These are phyloP conservation scores for Salvia sclarea DNA, from an alignment of 305 asterid species.

Conservation along the genomic window DNA sequence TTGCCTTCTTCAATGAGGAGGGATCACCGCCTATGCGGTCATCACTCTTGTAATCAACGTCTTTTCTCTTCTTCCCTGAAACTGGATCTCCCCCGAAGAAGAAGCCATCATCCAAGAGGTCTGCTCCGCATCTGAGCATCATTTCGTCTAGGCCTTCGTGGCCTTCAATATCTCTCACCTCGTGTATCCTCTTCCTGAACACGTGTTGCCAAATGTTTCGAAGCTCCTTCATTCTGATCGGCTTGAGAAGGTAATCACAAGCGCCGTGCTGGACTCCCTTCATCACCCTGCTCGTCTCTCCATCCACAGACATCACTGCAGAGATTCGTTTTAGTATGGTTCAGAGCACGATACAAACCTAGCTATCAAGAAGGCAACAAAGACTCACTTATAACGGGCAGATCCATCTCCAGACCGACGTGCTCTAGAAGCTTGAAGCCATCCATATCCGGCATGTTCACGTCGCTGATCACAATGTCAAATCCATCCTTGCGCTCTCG, in stretches of 20 bases:
- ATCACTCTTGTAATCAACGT: slow-evolving; percentile 53
- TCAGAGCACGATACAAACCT: not conserved
- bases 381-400: slow-evolving; percentile 83
- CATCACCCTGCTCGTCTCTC: slow-evolving; percentile 96
- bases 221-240: slow-evolving; percentile 92
- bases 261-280: slow-evolving; percentile 97
- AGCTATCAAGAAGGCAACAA: not conserved
- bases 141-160: slow-evolving; percentile 66
- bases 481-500: slow-evolving; percentile 82
- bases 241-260: slow-evolving; percentile 92
- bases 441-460: slow-evolving; percentile 98
- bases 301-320: slow-evolving; percentile 98
- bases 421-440: slow-evolving; percentile 94
- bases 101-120: slow-evolving; percentile 57
- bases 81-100: slow-evolving; percentile 52
- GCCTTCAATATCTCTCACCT: slow-evolving; percentile 73
- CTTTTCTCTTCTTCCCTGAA: slow-evolving; percentile 70
- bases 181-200: slow-evolving; percentile 78
- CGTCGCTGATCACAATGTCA: slow-evolving; percentile 91
- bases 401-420: slow-evolving; percentile 95
- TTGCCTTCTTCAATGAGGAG: slow-evolving; percentile 66
- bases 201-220: slow-evolving; percentile 97
- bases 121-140: slow-evolving; percentile 51
- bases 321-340: not conserved
- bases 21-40: slow-evolving; percentile 52